phyloP scores from a whole-genome alignment of 345 rosid species.

The Ricinus communis region DNA sequence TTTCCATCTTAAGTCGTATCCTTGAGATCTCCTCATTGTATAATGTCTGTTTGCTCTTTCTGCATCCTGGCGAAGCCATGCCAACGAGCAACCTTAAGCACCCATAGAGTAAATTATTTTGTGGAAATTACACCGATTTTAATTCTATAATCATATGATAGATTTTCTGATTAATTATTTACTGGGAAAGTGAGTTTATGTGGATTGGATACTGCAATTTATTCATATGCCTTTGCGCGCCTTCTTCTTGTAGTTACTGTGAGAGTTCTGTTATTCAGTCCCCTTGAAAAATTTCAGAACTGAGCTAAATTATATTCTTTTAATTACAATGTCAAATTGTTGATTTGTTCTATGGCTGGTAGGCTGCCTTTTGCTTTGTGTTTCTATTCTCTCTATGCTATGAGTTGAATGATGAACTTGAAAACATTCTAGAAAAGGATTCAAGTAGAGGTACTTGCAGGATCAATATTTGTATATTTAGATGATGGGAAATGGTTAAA shows the following conservation, averaged over 20 bases:
- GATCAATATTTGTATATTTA: too few relatives aligned
- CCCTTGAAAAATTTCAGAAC: too few relatives aligned
- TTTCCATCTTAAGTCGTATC: conserved; percentile 72
- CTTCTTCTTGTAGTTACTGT: neutral
- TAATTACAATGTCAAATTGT: too few relatives aligned
- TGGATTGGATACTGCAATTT: conserved; percentile 1
- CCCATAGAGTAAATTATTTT: conserved; percentile 22
- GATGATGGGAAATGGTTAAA: too few relatives aligned
- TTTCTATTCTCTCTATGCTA: too few relatives aligned
- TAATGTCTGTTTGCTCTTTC: neutral
- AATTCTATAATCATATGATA: neutral
- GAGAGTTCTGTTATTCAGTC: neutral
- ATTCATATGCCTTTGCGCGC: neutral
- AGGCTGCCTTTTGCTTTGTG: too few relatives aligned
- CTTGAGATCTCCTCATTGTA: conserved; percentile 29
- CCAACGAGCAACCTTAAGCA: conserved; percentile 6
- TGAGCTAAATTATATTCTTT: too few relatives aligned
- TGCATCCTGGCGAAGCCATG: conserved; percentile 1
- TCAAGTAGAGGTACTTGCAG: too few relatives aligned
- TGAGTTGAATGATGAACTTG: too few relatives aligned
- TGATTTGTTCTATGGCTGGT: too few relatives aligned
- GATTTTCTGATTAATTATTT: conserved; percentile 1
- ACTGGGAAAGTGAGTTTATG: neutral
- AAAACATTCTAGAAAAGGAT: too few relatives aligned
- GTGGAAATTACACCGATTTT: neutral